These are phyloP conservation scores for Dichotomocladium elegans DNA, from an alignment of 371 early-diverging fungal genomes.

Conservation along the genomic window DNA sequence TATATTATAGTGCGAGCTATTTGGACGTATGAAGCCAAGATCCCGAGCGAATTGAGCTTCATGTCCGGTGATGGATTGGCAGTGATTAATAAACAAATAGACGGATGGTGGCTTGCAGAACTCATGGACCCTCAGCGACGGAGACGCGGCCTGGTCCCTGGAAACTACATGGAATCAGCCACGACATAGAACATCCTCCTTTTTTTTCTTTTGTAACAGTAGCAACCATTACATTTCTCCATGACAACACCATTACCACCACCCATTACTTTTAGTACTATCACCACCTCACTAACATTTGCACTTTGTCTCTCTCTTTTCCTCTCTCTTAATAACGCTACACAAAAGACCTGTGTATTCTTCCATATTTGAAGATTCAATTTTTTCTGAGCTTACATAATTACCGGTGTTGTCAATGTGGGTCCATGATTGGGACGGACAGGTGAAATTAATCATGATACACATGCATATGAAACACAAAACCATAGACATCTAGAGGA, in stretches of 20 bases:
- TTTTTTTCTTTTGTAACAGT: neutral
- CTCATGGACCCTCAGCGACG: slow-evolving; percentile 17
- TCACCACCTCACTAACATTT: no score
- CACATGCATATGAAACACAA: no score
- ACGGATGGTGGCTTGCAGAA: slow-evolving; percentile 53
- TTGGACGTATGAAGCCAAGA: slow-evolving; percentile 39
- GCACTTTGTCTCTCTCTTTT: no score
- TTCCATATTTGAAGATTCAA: no score
- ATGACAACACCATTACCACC: neutral
- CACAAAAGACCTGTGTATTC: no score
- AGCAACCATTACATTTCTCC: neutral
- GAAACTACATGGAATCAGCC: slow-evolving; percentile 38
- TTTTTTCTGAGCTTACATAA: no score
- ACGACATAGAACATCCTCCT: neutral
- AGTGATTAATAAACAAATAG: slow-evolving; percentile 34
- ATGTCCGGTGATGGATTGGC: slow-evolving; percentile 34
- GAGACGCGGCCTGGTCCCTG: slow-evolving; percentile 40
- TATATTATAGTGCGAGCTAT: slow-evolving; percentile 14
- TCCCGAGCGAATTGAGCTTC: slow-evolving; percentile 39
- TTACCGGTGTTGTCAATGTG: no score
- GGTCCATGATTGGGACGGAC: no score
- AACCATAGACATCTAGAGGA: no score
- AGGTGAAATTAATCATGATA: no score
- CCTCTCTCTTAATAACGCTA: no score
- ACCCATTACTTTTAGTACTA: neutral